These are phyloP conservation scores for Xylaria hypoxylon DNA, from an alignment of 2,329 filamentous ascomycete genomes.

Conservation along the genomic window DNA sequence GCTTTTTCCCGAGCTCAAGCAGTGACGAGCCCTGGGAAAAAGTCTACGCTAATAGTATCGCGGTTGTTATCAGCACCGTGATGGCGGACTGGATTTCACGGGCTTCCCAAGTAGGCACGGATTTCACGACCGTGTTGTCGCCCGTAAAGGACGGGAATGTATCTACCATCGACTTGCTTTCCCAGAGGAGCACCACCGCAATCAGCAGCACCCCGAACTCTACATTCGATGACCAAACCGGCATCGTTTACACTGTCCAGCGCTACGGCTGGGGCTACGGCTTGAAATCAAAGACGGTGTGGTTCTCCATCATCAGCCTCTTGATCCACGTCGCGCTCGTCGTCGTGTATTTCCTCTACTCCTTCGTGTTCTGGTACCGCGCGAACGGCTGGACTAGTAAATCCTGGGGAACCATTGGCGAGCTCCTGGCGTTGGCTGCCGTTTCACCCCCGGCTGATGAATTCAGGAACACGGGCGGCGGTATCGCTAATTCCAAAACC, in stretches of 20 bases:
- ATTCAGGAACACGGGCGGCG: slow-evolving; percentile 20
- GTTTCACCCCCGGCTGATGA: slow-evolving; percentile 21
- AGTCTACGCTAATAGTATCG: slow-evolving; percentile 10
- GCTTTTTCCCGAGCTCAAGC: neutral
- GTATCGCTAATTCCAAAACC: slow-evolving; percentile 10
- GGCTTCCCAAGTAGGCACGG: neutral
- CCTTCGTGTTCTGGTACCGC: slow-evolving; percentile 21
- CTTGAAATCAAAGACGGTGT: slow-evolving; percentile 8
- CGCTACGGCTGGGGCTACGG: slow-evolving; percentile 34
- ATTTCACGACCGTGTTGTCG: slow-evolving; percentile 21
- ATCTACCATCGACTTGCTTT: slow-evolving; percentile 11
- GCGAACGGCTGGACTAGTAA: slow-evolving; percentile 29
- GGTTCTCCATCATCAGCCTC: slow-evolving; percentile 31
- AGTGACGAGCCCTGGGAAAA: neutral
- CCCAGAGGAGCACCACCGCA: neutral
- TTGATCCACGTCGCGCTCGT: slow-evolving; percentile 28
- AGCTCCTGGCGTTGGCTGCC: slow-evolving; percentile 21
- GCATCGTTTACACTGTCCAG: slow-evolving; percentile 6
- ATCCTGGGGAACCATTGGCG: slow-evolving; percentile 29
- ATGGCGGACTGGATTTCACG: slow-evolving; percentile 33
- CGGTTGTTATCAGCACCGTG: slow-evolving; percentile 22
- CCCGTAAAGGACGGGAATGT: neutral
- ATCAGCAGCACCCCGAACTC: neutral
- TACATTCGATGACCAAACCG: slow-evolving; percentile 12
- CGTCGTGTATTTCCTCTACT: slow-evolving; percentile 18